Base-by-base conservation (phyloP, 441 rosid species). In the Mallotus repandus region DNA sequence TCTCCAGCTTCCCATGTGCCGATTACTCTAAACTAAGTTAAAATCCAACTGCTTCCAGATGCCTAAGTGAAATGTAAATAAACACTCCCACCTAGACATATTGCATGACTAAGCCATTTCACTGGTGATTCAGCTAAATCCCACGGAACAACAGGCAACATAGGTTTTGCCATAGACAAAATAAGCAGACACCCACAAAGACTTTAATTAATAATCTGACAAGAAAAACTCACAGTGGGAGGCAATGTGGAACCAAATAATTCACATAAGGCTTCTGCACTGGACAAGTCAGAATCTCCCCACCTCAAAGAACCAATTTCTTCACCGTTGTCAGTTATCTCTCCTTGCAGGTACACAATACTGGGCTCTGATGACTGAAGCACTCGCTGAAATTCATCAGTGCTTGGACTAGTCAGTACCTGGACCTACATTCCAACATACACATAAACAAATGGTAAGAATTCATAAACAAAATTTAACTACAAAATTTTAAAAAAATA, bases 341-440 rank as follows among this genome's bases (percentile, higher is more conserved):
- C 87, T 53, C 99, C 99, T 89, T 84, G 97, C 80, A 96, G 79
- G 84, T 91, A 96, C 38, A 96, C 93, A 75, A 96, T 72, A 81
- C 80, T 88, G 11, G 97, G 93, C 71, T 86, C 89, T 8, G 84
- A 79, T 2, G 89, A 84, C 81, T 81, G 91, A 67, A 90, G 78
- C 75, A 80, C 88, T 69, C 74, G 86, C 77, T 35, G 84, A 82
- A 96, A 89, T 79, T 89, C 97, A 74, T 89, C 88, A 25, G 77
- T 55, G 50, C 84, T 89, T 21, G 99, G 99, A 80, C 81, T 86
- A 75, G 76, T 86, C 83, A 96, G 84, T 73, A 85, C 82, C 84
- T 87, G 94, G 82, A 93, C 93, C 99, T 96, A 85, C 81, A 87
- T 66, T 81, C 60, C 69, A 71, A 73, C 56, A 60, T 5, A 72